phyloP scores from a whole-genome alignment of 2,329 filamentous ascomycete genomes.

The Diplodia scrobiculata region DNA sequence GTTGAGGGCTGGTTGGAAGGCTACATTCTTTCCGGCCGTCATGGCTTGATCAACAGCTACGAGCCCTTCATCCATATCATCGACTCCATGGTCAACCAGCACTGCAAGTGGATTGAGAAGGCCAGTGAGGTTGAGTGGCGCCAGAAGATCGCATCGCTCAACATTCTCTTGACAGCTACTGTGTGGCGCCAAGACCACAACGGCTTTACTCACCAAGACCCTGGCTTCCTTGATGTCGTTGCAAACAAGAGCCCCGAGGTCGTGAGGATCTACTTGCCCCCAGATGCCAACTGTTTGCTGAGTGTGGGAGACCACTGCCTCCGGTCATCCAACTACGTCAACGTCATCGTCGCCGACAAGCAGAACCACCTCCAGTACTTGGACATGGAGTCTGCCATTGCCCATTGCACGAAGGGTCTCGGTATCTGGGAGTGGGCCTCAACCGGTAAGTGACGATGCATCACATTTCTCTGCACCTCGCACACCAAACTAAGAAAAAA shows the following conservation, averaged over 20 bases:
- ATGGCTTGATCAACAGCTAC: slow-evolving; percentile 77
- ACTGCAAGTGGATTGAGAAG: slow-evolving; percentile 85
- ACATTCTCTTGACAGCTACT: slow-evolving; percentile 76
- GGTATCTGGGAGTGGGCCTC: slow-evolving; percentile 78
- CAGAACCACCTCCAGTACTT: slow-evolving; percentile 76
- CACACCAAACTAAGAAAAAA: slow-evolving; percentile 38
- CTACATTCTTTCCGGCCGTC: slow-evolving; percentile 72
- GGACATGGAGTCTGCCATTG: slow-evolving; percentile 69
- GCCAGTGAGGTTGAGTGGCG: slow-evolving; percentile 79
- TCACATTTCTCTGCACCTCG: too few species aligned
- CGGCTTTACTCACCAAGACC: slow-evolving; percentile 80
- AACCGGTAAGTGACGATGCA: slow-evolving; percentile 40
- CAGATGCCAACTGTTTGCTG: slow-evolving; percentile 76
- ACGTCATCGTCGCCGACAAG: slow-evolving; percentile 78
- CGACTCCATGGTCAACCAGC: slow-evolving; percentile 83
- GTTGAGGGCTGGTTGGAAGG: slow-evolving; percentile 80
- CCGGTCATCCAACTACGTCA: slow-evolving; percentile 74
- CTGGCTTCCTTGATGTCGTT: slow-evolving; percentile 76
- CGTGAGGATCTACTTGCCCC: slow-evolving; percentile 77
- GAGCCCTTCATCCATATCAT: slow-evolving; percentile 83
- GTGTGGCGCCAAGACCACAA: slow-evolving; percentile 85
- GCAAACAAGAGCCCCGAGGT: slow-evolving; percentile 79
- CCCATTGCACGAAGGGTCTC: slow-evolving; percentile 76
- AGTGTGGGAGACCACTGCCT: slow-evolving; percentile 77
- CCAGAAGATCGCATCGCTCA: slow-evolving; percentile 70